Evolutionary conservation across 805 yeast genomes (phyloP).

Genomic region (Metschnikowia lunata): DNA sequence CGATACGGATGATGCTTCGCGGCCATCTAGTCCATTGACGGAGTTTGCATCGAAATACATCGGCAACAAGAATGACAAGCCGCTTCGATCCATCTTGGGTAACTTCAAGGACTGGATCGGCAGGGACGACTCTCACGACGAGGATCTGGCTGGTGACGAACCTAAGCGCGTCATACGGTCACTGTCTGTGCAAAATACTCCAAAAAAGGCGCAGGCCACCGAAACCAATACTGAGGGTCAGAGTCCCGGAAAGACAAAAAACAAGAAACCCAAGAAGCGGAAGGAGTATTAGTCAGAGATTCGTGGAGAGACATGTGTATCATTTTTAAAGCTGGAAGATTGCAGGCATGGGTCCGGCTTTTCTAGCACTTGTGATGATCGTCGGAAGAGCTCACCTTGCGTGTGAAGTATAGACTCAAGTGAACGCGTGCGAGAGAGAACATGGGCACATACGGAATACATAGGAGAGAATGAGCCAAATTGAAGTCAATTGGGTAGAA

Average conservation of each 20-base stretch:
- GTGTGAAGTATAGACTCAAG: no score
- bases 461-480: no score
- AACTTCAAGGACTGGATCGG: constrained; percentile 42
- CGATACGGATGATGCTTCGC: constrained; percentile 29
- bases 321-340: constrained; percentile 2
- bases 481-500: no score
- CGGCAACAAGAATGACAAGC: constrained; percentile 46
- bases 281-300: constrained; percentile 1
- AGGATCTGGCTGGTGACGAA: constrained; percentile 24
- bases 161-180: constrained; percentile 8
- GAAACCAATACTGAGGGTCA: neutral
- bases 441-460: no score
- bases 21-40: constrained; percentile 51
- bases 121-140: constrained; percentile 30
- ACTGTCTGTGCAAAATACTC: constrained; percentile 2
- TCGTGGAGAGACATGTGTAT: no score
- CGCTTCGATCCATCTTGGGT: constrained; percentile 31
- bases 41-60: constrained; percentile 63
- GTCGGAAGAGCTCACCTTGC: no score
- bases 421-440: no score
- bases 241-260: neutral
- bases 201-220: constrained; percentile 1
- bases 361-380: neutral
- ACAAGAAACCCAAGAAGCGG: constrained; percentile 8
- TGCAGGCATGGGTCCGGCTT: constrained; percentile 4